phyloP scores from a whole-genome alignment of 768 basidiomycete genomes.

The Xanthoconium stramineum region DNA sequence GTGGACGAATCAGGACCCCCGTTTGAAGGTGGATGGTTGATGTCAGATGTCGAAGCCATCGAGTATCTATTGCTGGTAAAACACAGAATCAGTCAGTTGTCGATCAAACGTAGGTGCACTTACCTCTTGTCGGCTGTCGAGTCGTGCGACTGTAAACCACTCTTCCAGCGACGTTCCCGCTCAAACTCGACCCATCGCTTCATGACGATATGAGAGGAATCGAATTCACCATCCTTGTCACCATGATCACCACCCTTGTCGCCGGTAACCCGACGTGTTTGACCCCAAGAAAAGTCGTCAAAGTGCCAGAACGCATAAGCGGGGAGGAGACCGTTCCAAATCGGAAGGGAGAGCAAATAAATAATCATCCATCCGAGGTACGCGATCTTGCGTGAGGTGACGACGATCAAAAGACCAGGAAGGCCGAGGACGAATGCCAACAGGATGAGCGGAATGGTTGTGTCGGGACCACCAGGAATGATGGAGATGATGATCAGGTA shows the following conservation, averaged over 20 bases:
- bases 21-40: slow-evolving; percentile 53
- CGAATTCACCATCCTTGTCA: slow-evolving; percentile 97
- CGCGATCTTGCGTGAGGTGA: slow-evolving; percentile 90
- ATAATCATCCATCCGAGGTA: slow-evolving; percentile 98
- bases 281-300: slow-evolving; percentile 98
- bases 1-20: slow-evolving; percentile 57
- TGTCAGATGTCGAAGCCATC: slow-evolving; percentile 72
- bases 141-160: slow-evolving; percentile 78
- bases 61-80: slow-evolving; percentile 61
- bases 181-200: slow-evolving; percentile 99
- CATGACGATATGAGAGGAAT: slow-evolving; percentile 96
- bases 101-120: slow-evolving; percentile 19
- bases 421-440: slow-evolving; percentile 94
- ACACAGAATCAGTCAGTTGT: slow-evolving; percentile 24
- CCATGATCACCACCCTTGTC: slow-evolving; percentile 71
- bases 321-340: slow-evolving; percentile 96
- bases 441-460: slow-evolving; percentile 87
- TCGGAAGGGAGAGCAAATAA: slow-evolving; percentile 87
- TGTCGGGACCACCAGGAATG: slow-evolving; percentile 74
- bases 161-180: slow-evolving; percentile 91
- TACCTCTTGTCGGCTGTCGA: slow-evolving; percentile 69
- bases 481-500: slow-evolving; percentile 88
- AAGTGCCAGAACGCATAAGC: slow-evolving; percentile 99
- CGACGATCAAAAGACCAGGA: slow-evolving; percentile 91
- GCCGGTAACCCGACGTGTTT: slow-evolving; percentile 81